These are phyloP conservation scores for Cicer yamashitae DNA, from an alignment of 306 rosid species.

Conservation along the genomic window DNA sequence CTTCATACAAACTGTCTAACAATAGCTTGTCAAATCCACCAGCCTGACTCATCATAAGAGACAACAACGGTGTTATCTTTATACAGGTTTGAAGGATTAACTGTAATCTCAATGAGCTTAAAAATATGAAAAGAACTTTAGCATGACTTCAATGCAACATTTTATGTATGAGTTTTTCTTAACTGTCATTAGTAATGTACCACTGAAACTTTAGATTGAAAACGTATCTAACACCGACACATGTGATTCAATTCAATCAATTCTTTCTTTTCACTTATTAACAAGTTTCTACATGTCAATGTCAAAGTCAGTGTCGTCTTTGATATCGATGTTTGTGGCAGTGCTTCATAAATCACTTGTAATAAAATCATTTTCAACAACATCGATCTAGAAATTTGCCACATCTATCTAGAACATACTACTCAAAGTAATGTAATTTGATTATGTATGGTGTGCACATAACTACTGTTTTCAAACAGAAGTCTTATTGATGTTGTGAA, in stretches of 20 bases:
- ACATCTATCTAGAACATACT: no score
- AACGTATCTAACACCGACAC: no score
- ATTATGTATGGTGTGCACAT: background rate
- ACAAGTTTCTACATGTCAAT: no score
- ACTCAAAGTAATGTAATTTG: background rate
- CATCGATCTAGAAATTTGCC: no score
- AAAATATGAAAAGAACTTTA: background rate
- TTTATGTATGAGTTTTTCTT: background rate
- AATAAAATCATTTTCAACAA: no score
- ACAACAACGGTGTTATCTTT: slow-evolving; percentile 6
- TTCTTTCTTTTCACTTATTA: no score
- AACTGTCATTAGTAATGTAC: background rate
- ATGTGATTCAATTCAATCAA: no score
- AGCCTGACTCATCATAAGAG: slow-evolving; percentile 59
- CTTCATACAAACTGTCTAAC: slow-evolving; percentile 93
- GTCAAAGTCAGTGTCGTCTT: no score
- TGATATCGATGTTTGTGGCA: no score
- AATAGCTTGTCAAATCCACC: slow-evolving; percentile 91
- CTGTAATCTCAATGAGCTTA: background rate
- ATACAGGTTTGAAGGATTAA: slow-evolving; percentile 2
- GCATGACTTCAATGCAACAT: slow-evolving; percentile 10
- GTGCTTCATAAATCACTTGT: no score
- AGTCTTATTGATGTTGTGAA: background rate
- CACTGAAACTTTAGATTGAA: no score
- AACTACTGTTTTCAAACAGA: slow-evolving; percentile 2